Percentiles rank a stretch among this genome's conserved stretches.
Evolutionary conservation across 106 monocot genomes (phyloP).

Genomic region (Dendrobium catenatum): DNA sequence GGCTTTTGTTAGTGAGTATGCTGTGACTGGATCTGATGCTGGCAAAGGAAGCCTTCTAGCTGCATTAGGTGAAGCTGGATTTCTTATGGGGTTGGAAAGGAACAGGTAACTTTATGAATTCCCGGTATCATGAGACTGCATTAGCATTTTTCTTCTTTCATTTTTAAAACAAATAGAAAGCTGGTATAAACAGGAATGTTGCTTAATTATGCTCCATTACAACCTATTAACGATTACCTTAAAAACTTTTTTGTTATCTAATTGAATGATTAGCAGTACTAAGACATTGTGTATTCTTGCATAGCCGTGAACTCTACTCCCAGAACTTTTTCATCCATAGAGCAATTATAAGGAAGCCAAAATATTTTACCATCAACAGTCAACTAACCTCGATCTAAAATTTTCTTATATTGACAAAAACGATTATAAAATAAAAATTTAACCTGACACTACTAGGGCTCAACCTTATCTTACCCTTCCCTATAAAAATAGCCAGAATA

Average conservation of each 20-base stretch:
- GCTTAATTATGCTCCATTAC: background rate
- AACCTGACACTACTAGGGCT: no score
- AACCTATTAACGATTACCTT: background rate
- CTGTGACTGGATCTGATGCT: conserved; percentile 87
- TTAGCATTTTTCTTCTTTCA: background rate
- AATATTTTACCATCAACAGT: no score
- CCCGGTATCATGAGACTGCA: background rate
- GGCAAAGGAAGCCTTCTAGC: conserved; percentile 84
- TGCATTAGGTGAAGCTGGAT: conserved; percentile 85
- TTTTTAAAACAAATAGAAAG: background rate
- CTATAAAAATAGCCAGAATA: no score
- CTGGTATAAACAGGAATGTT: no score
- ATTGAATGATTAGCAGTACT: background rate
- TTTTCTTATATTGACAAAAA: no score
- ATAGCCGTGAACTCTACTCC: background rate
- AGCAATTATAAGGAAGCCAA: no score
- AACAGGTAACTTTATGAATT: conserved; percentile 53
- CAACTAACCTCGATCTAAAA: no score
- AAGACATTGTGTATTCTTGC: background rate
- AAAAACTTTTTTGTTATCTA: background rate
- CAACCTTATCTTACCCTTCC: no score
- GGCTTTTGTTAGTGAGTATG: conserved; percentile 99
- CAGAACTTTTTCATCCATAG: background rate
- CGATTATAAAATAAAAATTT: no score
- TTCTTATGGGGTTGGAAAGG: conserved; percentile 91